Evolutionary conservation across 371 early-diverging fungal genomes (phyloP).

Genomic region (Nematocida sp.): DNA sequence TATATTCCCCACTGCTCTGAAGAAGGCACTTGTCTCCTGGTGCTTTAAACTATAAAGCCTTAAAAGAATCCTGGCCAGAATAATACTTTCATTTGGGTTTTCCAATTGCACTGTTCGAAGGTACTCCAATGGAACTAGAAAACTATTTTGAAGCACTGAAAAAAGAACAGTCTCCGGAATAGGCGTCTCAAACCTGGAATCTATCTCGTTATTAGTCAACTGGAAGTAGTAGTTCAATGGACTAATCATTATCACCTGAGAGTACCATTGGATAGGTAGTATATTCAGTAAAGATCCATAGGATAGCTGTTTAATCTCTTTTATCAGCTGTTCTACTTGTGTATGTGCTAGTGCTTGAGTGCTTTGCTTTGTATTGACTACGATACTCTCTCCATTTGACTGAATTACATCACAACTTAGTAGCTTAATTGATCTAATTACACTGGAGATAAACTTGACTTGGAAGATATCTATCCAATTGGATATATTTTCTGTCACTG

Average conservation of each 20-base stretch:
- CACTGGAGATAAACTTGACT: constrained; percentile 30
- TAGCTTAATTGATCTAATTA: constrained; percentile 19
- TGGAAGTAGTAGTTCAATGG: constrained; percentile 1
- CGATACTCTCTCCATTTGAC: constrained; percentile 14
- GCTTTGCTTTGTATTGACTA: constrained; percentile 6
- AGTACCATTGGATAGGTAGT: background rate
- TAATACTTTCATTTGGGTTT: background rate
- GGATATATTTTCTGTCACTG: background rate
- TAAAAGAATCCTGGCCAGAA: constrained; percentile 20
- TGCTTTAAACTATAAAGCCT: constrained; percentile 11
- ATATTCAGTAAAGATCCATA: constrained; percentile 30
- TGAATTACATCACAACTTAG: background rate
- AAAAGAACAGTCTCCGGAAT: background rate
- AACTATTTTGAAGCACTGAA: background rate
- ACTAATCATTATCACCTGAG: constrained; percentile 2
- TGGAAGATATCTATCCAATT: background rate
- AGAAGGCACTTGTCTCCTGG: background rate
- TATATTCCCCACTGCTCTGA: constrained; percentile 4
- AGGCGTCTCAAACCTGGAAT: background rate
- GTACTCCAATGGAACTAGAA: constrained; percentile 17
- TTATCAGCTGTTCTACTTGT: background rate
- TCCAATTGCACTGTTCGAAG: background rate
- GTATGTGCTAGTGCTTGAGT: background rate
- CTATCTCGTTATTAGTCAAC: background rate
- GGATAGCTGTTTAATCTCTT: background rate